Evolutionary conservation across 1,284 basidiomycete genomes (phyloP), one percentile per base, ranked within the genome.

Genomic region (Xanthoconium separans): DNA sequence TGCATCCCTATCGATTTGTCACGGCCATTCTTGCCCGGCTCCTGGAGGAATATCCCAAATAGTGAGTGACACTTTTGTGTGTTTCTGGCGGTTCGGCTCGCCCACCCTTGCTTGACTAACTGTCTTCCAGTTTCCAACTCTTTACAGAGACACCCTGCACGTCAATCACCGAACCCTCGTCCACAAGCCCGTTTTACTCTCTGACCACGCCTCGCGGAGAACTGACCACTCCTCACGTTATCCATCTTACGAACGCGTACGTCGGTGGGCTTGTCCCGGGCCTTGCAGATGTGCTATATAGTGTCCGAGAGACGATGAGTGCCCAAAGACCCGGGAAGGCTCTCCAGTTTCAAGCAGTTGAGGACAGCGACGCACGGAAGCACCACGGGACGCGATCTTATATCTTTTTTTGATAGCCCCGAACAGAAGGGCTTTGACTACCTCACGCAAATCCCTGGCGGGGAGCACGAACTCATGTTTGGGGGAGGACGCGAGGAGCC

Each of bases 211-310:
- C 80, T 2, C 78, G 75, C 42, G 87, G 89, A 2, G 58, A 61
- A 13, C 70, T 90, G 44, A 69, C 65, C 5, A 70, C 87, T 0
- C 70, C 69, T 4, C 87, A 89, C 60, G 73, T 93, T 46, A 73
- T 93, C 2, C 90, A 93, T 65, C 87, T 89, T 1, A 92, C 89
- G 2, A 93, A 93, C 66, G 89, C 78, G 34, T 91, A 90, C 77
- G 74, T 77, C 6, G 82, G 86, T 0, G 81, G 87, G 61, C 83
- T 93, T 20, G 70, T 91, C 29, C 82, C 86, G 0, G 74, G 78
- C 0, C 79, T 91, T 12, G 81, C 78, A 61, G 66, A 68, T 68
- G 84, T 77, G 66, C 84, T 76, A 51, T 65, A 85, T 18, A 83
- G 84, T 9, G 68, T 77, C 0, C 77, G 87, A 24, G 86, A 79